Conservation (phyloP, 495 filamentous ascomycete genomes). For the Durotheca rogersii region DNA sequence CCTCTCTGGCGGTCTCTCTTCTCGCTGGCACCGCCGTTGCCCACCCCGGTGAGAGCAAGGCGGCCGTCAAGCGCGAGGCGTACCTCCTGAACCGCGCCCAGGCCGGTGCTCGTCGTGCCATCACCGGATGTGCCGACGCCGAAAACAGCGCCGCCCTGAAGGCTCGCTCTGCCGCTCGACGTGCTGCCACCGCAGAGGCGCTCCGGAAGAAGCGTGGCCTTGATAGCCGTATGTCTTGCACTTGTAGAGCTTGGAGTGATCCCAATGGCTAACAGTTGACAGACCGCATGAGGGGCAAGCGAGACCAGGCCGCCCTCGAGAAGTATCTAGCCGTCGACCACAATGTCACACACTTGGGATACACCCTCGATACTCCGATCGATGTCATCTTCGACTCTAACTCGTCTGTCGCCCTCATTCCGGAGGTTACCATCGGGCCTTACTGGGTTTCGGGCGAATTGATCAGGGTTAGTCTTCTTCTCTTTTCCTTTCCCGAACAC, state of each 20-base stretch:
- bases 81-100: constrained; percentile 36
- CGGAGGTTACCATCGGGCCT: constrained; percentile 43
- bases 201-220: constrained; percentile 54
- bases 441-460: constrained; percentile 47
- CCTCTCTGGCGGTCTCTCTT: constrained; percentile 29
- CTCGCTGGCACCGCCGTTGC: constrained; percentile 34
- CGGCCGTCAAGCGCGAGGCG: constrained; percentile 38
- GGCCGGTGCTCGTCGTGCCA: constrained; percentile 37
- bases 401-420: constrained; percentile 40
- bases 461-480: constrained; percentile 34
- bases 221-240: constrained; percentile 45
- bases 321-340: constrained; percentile 31
- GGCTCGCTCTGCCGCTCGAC: constrained; percentile 39
- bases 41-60: constrained; percentile 41
- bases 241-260: not conserved
- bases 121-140: constrained; percentile 34
- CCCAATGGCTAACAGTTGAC: not conserved
- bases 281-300: constrained; percentile 32
- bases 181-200: constrained; percentile 39
- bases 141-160: constrained; percentile 34
- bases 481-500: not conserved
- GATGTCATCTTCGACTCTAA: constrained; percentile 49
- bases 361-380: constrained; percentile 46
- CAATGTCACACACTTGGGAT: constrained; percentile 20
- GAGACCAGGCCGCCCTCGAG: constrained; percentile 28